Conservation (phyloP, 495 filamentous ascomycete species). For the Hypomontagnella submonticulosa region DNA sequence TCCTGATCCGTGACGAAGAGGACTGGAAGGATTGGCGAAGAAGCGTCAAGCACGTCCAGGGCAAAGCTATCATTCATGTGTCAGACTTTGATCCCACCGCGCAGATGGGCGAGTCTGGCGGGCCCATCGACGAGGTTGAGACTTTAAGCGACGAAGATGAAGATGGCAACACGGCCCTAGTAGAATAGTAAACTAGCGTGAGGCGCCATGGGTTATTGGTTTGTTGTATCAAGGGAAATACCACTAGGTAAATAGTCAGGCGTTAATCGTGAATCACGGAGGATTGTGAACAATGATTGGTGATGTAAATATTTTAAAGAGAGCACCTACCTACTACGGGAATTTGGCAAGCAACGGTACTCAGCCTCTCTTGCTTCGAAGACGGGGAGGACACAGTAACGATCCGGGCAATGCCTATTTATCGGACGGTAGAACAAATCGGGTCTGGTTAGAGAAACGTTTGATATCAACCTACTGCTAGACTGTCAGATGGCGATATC, state of each 20-base stretch:
- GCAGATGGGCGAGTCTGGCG: constrained; percentile 67
- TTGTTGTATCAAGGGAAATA: constrained; percentile 35
- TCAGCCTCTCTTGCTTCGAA: constrained; percentile 6
- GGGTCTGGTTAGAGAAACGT: constrained; percentile 10
- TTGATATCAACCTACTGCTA: constrained; percentile 7
- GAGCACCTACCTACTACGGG: constrained; percentile 32
- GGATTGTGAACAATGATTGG: constrained; percentile 23
- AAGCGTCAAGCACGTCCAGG: constrained; percentile 72
- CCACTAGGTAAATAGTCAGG: constrained; percentile 40
- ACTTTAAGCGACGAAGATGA: constrained; percentile 68
- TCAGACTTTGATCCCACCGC: constrained; percentile 70
- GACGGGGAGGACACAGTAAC: neutral
- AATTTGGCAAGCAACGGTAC: constrained; percentile 19
- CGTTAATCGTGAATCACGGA: constrained; percentile 25
- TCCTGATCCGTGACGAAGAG: constrained; percentile 81
- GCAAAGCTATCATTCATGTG: constrained; percentile 88
- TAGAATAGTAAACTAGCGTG: constrained; percentile 46
- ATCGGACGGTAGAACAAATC: neutral
- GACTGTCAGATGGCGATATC: constrained; percentile 4
- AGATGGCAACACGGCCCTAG: constrained; percentile 58
- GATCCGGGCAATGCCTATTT: neutral
- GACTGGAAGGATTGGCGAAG: constrained; percentile 88
- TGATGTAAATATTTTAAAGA: constrained; percentile 39
- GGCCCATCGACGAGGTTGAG: constrained; percentile 91
- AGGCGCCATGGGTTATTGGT: constrained; percentile 45